These are phyloP conservation scores for Salix udensis DNA, from an alignment of 345 rosid genomes.

Conservation along the genomic window DNA sequence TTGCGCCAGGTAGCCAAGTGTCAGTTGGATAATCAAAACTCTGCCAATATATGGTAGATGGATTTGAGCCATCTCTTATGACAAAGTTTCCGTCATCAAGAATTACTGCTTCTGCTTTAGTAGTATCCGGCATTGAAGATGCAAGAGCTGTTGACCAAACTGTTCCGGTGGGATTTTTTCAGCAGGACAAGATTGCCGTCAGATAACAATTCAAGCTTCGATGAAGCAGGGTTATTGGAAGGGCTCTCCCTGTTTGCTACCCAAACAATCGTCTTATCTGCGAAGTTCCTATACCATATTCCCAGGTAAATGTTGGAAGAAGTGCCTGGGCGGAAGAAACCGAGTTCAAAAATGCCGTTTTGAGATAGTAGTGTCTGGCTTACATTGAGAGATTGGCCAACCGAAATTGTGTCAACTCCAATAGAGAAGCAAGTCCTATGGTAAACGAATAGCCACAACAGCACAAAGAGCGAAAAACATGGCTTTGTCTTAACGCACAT, in stretches of 20 bases:
- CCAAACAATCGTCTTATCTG: neutral
- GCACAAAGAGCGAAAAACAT: no score
- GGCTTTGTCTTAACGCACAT: no score
- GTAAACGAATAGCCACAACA: no score
- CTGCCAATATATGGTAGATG: neutral
- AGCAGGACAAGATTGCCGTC: neutral
- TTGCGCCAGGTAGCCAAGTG: slow-evolving; percentile 11
- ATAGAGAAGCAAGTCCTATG: neutral
- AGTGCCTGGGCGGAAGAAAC: neutral
- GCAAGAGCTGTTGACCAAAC: neutral
- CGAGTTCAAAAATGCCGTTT: neutral
- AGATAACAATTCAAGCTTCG: no score
- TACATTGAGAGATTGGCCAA: neutral
- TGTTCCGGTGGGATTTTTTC: neutral
- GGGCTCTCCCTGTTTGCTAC: neutral
- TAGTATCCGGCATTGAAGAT: neutral
- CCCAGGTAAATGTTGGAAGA: neutral
- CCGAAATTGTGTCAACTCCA: neutral
- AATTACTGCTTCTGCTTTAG: slow-evolving; percentile 14
- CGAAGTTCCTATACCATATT: neutral
- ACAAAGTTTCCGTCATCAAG: slow-evolving; percentile 27
- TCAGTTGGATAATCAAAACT: no score
- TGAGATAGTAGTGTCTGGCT: neutral
- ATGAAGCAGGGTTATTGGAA: neutral
- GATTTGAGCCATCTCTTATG: slow-evolving; percentile 3